Evolutionary conservation across 139 green algal species (phyloP).

Genomic region (Picochlorum sp.): DNA sequence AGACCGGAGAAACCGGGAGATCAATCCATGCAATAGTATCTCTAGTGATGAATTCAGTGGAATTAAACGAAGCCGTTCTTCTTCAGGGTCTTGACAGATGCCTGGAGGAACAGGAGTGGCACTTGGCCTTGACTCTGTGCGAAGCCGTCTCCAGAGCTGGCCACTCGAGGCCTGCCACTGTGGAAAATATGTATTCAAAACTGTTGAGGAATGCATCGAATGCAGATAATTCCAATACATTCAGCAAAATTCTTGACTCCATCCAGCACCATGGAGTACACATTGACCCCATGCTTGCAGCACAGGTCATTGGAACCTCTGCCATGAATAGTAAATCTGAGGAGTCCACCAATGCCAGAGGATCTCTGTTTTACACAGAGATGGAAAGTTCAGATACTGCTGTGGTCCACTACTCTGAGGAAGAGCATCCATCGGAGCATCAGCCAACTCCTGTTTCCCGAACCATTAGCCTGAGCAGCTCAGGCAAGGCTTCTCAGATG

Average conservation of each 20-base stretch:
- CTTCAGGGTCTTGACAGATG: background rate
- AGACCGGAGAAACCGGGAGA: background rate
- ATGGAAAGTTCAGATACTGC: background rate
- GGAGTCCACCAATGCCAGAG: background rate
- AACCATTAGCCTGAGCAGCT: too few species aligned
- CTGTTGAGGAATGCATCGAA: background rate
- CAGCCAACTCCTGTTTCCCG: background rate
- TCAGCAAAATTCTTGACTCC: background rate
- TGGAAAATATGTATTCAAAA: background rate
- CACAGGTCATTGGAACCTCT: background rate
- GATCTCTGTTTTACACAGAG: background rate
- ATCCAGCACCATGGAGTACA: background rate
- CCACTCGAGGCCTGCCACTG: background rate
- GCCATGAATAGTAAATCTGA: background rate
- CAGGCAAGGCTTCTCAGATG: too few species aligned
- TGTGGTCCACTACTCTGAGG: background rate
- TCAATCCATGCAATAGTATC: conserved; percentile 2
- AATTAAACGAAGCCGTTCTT: background rate
- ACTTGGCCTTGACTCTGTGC: background rate
- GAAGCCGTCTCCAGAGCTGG: background rate
- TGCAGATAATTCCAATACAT: background rate
- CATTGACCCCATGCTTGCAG: background rate
- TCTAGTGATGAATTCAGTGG: background rate
- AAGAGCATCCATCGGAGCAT: background rate
- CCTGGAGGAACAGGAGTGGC: conserved; percentile 1